Conservation (phyloP, 345 rosid species). For the Laguncularia racemosa region DNA sequence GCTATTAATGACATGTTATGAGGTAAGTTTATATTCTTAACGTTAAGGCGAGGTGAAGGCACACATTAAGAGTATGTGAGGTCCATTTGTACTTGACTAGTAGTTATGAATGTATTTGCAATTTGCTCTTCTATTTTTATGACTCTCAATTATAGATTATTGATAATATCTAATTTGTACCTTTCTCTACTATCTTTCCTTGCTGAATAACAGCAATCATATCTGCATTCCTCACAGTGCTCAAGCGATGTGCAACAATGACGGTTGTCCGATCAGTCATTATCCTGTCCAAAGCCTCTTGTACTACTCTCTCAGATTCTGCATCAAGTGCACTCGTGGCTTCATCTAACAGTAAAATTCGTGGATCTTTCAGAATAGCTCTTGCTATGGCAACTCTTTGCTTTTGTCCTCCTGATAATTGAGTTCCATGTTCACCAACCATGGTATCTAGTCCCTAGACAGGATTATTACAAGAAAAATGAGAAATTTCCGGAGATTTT, state of each 20-base stretch:
- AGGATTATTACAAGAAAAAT: no score
- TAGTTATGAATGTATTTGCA: no score
- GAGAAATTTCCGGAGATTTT: no score
- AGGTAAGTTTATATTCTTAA: no score
- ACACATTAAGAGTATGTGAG: no score
- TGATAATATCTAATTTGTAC: constrained; percentile 10
- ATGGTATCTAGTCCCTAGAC: constrained; percentile 65
- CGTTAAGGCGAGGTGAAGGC: no score
- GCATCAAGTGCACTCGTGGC: constrained; percentile 94
- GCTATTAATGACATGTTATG: no score
- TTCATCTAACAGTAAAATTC: constrained; percentile 78
- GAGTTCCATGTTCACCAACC: constrained; percentile 98
- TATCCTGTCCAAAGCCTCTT: constrained; percentile 75
- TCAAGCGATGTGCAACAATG: constrained; percentile 79
- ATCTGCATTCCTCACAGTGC: constrained; percentile 69
- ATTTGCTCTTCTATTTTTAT: no score
- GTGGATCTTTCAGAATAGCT: constrained; percentile 72
- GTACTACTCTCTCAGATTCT: constrained; percentile 79
- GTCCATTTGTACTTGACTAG: no score
- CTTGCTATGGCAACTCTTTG: constrained; percentile 93
- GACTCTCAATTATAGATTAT: no score
- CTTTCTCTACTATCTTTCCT: constrained; percentile 82
- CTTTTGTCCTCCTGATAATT: constrained; percentile 94
- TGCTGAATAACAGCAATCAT: constrained; percentile 69
- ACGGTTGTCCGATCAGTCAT: constrained; percentile 79